phyloP scores from a whole-genome alignment of 208 protist genomes.

The Trypanosoma boissoni region DNA sequence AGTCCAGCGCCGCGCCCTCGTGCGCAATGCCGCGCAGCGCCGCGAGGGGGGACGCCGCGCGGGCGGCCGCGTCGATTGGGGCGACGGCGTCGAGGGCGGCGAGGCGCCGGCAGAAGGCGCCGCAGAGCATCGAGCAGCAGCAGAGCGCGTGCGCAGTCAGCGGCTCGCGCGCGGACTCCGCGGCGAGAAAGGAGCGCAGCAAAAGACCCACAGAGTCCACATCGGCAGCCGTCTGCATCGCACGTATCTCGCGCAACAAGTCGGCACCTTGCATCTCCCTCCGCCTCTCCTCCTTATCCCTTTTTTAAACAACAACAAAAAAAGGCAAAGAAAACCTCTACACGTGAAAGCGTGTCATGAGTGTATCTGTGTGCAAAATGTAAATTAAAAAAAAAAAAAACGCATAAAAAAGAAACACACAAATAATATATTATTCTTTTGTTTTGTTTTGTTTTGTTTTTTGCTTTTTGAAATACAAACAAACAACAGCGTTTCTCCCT shows the following conservation, averaged over 20 bases:
- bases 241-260: constrained; percentile 19
- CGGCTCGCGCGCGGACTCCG: not conserved
- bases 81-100: constrained; percentile 6
- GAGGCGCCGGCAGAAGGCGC: constrained; percentile 23
- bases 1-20: constrained; percentile 28
- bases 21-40: constrained; percentile 1
- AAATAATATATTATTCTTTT: constrained; percentile 8
- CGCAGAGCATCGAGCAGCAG: constrained; percentile 20
- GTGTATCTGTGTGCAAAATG: not conserved
- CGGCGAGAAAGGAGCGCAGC: constrained; percentile 2
- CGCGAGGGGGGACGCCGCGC: constrained; percentile 10
- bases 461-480: constrained; percentile 5
- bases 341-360: not conserved
- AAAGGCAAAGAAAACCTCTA: not conserved
- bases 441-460: constrained; percentile 19
- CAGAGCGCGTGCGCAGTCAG: constrained; percentile 12
- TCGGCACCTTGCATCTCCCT: constrained; percentile 6
- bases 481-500: no score
- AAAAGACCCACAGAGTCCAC: constrained; percentile 6
- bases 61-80: constrained; percentile 1
- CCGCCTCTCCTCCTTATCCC: not conserved
- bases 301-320: not conserved
- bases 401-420: constrained; percentile 7
- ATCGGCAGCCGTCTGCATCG: constrained; percentile 8
- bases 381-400: not conserved